A percentile compares a stretch with the other conserved stretches of the same genome.
Evolutionary conservation across 768 basidiomycete genomes (phyloP).

Genomic region (Exidia glandulosa): DNA sequence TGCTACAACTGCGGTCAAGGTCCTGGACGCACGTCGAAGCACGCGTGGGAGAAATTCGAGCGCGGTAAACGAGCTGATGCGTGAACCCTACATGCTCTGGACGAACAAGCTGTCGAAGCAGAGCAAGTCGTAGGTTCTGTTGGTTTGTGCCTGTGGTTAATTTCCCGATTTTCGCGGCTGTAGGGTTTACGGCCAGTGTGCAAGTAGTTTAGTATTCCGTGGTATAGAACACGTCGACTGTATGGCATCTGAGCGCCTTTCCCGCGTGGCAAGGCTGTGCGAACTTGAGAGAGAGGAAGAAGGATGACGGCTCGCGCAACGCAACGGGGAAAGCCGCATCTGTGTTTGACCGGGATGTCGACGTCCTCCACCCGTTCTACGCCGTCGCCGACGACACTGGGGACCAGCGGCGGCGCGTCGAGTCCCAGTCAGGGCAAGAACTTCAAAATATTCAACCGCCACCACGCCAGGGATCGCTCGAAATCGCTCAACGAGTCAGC

Average conservation of each 20-base stretch:
- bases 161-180: too few relatives aligned
- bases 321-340: too few relatives aligned
- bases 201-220: too few relatives aligned
- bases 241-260: too few relatives aligned
- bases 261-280: too few relatives aligned
- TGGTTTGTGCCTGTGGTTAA: too few relatives aligned
- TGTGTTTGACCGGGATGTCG: not conserved
- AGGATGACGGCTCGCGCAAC: too few relatives aligned
- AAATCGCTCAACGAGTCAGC: slow-evolving; percentile 39
- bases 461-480: slow-evolving; percentile 44
- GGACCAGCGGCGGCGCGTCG: slow-evolving; percentile 3
- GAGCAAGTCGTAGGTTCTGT: too few relatives aligned
- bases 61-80: slow-evolving; percentile 45
- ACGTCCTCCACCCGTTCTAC: not conserved
- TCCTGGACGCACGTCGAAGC: slow-evolving; percentile 61
- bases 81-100: slow-evolving; percentile 86
- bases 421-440: slow-evolving; percentile 36
- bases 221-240: too few relatives aligned
- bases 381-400: slow-evolving; percentile 1
- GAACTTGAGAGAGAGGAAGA: too few relatives aligned
- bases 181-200: too few relatives aligned
- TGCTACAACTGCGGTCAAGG: not conserved
- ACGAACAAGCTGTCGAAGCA: slow-evolving; percentile 64
- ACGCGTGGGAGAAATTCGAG: slow-evolving; percentile 50
- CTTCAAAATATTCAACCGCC: slow-evolving; percentile 60